Evolutionary conservation across 1,139 yeast species (phyloP).

Genomic region (Meyerozyma guilliermondii): DNA sequence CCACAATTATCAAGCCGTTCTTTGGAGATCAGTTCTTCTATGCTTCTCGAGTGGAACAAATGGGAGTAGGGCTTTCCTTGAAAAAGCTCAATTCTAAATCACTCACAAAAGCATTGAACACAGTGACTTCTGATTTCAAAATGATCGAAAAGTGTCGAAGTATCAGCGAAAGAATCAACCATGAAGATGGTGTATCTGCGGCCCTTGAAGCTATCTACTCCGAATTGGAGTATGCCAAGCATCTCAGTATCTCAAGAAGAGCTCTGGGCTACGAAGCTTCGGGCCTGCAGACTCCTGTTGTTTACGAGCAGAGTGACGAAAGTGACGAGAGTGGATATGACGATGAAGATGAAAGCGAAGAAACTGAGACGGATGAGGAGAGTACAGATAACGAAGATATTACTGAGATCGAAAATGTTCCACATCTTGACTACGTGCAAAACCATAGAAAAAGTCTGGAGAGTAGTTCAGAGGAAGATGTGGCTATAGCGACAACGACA

Average conservation of each 20-base stretch:
- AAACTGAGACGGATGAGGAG: constrained; percentile 8
- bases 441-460: background rate
- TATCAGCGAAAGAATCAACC: constrained; percentile 56
- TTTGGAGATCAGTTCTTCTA: constrained; percentile 96
- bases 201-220: constrained; percentile 77
- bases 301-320: constrained; percentile 16
- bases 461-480: background rate
- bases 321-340: constrained; percentile 12
- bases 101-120: constrained; percentile 61
- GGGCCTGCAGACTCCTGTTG: constrained; percentile 25
- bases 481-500: background rate
- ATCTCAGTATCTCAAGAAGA: constrained; percentile 32
- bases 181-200: constrained; percentile 71
- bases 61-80: constrained; percentile 80
- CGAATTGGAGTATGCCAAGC: constrained; percentile 73
- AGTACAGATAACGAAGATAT: background rate
- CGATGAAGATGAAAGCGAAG: constrained; percentile 9
- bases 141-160: constrained; percentile 61
- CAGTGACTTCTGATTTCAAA: constrained; percentile 62
- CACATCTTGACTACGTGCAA: background rate
- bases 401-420: background rate
- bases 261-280: constrained; percentile 18
- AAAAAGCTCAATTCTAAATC: constrained; percentile 61
- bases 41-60: constrained; percentile 79
- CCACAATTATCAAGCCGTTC: constrained; percentile 88